Evolutionary conservation across 2,329 filamentous ascomycete species (phyloP).

Genomic region (Fusarium secorum): DNA sequence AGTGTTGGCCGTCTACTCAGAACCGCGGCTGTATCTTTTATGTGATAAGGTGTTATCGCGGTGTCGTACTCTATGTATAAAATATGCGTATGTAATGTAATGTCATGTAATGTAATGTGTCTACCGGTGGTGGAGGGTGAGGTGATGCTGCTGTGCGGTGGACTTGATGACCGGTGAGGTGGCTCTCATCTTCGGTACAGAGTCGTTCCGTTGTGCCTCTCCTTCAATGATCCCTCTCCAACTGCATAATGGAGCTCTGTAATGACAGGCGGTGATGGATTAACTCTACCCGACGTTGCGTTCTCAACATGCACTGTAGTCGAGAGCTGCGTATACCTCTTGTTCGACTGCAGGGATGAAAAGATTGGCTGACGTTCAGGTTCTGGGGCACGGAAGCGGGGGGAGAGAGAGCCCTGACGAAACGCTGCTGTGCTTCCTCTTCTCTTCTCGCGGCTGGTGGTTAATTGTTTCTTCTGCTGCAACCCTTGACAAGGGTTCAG

Average conservation of each 20-base stretch:
- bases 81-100: constrained; percentile 1
- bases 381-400: constrained; percentile 17
- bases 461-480: constrained; percentile 7
- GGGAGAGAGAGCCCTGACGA: constrained; percentile 5
- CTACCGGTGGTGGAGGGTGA: neutral
- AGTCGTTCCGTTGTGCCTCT: neutral
- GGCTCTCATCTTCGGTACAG: constrained; percentile 5
- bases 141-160: constrained; percentile 12
- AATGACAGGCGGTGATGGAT: constrained; percentile 22
- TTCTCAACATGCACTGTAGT: constrained; percentile 12
- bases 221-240: neutral
- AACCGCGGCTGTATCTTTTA: constrained; percentile 26
- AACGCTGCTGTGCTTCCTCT: constrained; percentile 10
- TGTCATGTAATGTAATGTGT: neutral
- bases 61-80: constrained; percentile 14
- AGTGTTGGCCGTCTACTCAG: constrained; percentile 7
- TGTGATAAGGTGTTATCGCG: constrained; percentile 16
- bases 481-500: constrained; percentile 12
- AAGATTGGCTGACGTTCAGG: constrained; percentile 24
- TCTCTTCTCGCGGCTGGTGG: constrained; percentile 13
- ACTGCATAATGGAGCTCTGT: neutral
- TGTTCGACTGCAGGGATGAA: constrained; percentile 17
- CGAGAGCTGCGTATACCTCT: constrained; percentile 18
- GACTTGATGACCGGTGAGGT: constrained; percentile 13
- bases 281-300: constrained; percentile 14